Conservation (phyloP, 2,329 filamentous ascomycete genomes). For the Iodosphaeria phyllophila region DNA sequence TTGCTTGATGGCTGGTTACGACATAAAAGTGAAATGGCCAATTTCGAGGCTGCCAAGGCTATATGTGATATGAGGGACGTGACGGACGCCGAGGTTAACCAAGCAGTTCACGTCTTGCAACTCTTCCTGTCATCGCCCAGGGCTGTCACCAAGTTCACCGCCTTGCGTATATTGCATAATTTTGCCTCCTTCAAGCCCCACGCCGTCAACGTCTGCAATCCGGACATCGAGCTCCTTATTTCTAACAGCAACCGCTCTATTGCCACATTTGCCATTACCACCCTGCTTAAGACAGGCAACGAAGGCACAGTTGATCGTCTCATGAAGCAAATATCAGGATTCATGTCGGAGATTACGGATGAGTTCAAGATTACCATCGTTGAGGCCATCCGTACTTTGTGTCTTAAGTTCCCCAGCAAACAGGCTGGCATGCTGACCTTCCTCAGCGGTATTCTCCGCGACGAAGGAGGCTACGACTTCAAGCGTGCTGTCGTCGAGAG, state of each 20-base stretch:
- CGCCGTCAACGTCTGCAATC: constrained; percentile 84
- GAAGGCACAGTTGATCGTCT: constrained; percentile 90
- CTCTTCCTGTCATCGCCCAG: constrained; percentile 91
- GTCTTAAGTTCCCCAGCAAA: constrained; percentile 94
- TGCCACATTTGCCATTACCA: constrained; percentile 95
- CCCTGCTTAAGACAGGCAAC: constrained; percentile 93
- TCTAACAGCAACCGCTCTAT: constrained; percentile 95
- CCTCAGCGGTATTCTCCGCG: constrained; percentile 86
- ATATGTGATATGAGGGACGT: constrained; percentile 92
- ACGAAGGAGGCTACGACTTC: constrained; percentile 96
- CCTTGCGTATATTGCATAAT: constrained; percentile 87
- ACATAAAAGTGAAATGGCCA: constrained; percentile 99
- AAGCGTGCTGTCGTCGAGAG: constrained; percentile 95
- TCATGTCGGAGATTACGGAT: constrained; percentile 98
- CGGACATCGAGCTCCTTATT: constrained; percentile 90
- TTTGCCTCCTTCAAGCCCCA: constrained; percentile 94
- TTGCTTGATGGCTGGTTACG: constrained; percentile 90
- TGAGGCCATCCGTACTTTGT: constrained; percentile 89
- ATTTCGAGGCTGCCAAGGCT: constrained; percentile 96
- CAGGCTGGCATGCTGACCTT: constrained; percentile 96
- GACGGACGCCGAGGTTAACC: constrained; percentile 74
- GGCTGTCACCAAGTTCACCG: constrained; percentile 92
- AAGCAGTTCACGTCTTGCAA: constrained; percentile 88
- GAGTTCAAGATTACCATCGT: constrained; percentile 99
- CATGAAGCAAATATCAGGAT: constrained; percentile 96